Evolutionary conservation across 768 basidiomycete species (phyloP).

Genomic region (Amanita pseudoporphyria): DNA sequence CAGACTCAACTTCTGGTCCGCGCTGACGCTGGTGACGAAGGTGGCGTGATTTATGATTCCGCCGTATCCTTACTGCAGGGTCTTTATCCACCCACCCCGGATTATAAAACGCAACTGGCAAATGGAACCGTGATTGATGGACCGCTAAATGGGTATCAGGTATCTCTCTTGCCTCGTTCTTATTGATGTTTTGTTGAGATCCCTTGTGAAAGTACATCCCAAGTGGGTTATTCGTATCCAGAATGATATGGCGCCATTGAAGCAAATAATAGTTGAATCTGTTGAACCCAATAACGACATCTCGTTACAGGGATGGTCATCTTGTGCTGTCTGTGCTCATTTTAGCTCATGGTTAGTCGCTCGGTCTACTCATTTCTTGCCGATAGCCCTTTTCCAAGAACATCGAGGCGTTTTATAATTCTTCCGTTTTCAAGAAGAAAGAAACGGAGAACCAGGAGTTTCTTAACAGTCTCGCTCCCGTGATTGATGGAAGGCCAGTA

Average conservation of each 20-base stretch:
- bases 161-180: constrained; percentile 8
- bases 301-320: constrained; percentile 58
- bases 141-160: constrained; percentile 60
- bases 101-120: constrained; percentile 47
- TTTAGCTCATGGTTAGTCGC: background rate
- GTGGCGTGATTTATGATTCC: constrained; percentile 55
- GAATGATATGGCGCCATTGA: constrained; percentile 5
- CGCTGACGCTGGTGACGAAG: constrained; percentile 48
- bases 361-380: too few relatives aligned
- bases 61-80: constrained; percentile 64
- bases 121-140: constrained; percentile 51
- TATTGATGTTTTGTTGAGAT: too few relatives aligned
- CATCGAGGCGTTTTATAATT: constrained; percentile 28
- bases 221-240: background rate
- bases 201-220: too few relatives aligned
- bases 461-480: constrained; percentile 37
- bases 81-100: constrained; percentile 42
- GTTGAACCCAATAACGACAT: constrained; percentile 53
- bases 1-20: constrained; percentile 25
- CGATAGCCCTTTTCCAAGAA: too few relatives aligned
- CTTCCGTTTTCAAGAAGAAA: constrained; percentile 38
- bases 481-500: constrained; percentile 30
- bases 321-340: constrained; percentile 41
- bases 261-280: constrained; percentile 37
- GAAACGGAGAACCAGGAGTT: constrained; percentile 35